These are phyloP conservation scores for Cladorrhinum sp. DNA, from an alignment of 2,329 filamentous ascomycete genomes.

Conservation along the genomic window DNA sequence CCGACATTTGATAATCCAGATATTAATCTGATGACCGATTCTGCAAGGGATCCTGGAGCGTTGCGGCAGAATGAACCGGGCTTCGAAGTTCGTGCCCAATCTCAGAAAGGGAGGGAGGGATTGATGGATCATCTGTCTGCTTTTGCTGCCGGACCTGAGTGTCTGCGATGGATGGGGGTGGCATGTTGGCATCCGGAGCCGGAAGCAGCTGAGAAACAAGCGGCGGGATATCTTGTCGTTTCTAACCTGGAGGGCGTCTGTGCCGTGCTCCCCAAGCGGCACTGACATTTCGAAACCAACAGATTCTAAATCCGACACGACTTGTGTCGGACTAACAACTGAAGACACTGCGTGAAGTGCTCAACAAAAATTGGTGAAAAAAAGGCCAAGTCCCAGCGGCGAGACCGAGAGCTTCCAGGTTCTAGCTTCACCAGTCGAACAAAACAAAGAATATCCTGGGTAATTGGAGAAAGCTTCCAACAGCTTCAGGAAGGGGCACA, in stretches of 20 bases:
- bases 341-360: background rate
- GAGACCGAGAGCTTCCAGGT: constrained; percentile 2
- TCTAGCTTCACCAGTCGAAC: constrained; percentile 6
- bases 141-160: background rate
- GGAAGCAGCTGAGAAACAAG: constrained; percentile 1
- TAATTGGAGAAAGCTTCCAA: constrained; percentile 2
- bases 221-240: background rate
- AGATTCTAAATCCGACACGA: constrained; percentile 14
- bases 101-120: background rate
- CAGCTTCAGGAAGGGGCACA: constrained; percentile 3
- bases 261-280: constrained; percentile 15
- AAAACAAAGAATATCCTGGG: constrained; percentile 3
- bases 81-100: background rate
- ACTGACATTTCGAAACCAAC: constrained; percentile 17
- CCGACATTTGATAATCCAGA: constrained; percentile 6
- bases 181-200: constrained; percentile 9
- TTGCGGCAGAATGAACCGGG: background rate
- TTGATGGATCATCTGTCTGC: background rate
- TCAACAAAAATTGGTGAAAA: background rate
- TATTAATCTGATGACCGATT: background rate
- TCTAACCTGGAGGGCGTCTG: constrained; percentile 3
- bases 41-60: background rate
- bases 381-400: background rate
- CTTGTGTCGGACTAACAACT: constrained; percentile 6
- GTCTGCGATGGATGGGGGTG: background rate